A percentile compares a stretch with the other conserved stretches of the same genome.
Conservation (phyloP, 1,139 yeast genomes). For the Lodderomyces parapsilosis region DNA sequence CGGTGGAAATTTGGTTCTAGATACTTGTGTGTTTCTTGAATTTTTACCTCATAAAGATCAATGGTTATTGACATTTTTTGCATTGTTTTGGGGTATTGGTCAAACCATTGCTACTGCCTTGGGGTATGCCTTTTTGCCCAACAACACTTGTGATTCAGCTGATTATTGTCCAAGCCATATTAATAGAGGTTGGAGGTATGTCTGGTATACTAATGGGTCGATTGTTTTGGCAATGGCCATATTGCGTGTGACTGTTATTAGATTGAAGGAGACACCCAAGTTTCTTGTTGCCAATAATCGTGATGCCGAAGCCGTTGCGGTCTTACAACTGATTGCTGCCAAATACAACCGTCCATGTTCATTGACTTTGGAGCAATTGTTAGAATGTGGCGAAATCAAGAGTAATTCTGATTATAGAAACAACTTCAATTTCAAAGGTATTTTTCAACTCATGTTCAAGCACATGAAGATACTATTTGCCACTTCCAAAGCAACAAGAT, state of each 20-base stretch:
- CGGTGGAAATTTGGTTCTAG: conserved; percentile 63
- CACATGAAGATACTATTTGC: conserved; percentile 31
- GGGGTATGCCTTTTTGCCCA: conserved; percentile 57
- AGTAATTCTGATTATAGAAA: conserved; percentile 24
- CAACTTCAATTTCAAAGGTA: conserved; percentile 19
- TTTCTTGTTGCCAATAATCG: conserved; percentile 50
- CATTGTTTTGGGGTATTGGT: conserved; percentile 64
- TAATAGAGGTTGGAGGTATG: conserved; percentile 64
- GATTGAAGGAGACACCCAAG: conserved; percentile 58
- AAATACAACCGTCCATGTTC: conserved; percentile 43
- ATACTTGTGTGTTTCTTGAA: conserved; percentile 60
- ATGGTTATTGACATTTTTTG: conserved; percentile 55
- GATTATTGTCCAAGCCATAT: conserved; percentile 41
- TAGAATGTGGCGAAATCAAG: conserved; percentile 42
- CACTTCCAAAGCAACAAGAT: conserved; percentile 23
- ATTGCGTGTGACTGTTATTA: conserved; percentile 44
- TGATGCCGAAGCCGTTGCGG: conserved; percentile 49
- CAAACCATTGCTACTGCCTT: conserved; percentile 54
- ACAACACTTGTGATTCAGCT: conserved; percentile 39
- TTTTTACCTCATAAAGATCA: conserved; percentile 54
- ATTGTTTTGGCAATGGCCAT: conserved; percentile 51
- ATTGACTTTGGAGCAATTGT: conserved; percentile 45
- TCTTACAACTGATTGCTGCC: conserved; percentile 35
- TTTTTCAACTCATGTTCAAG: conserved; percentile 17
- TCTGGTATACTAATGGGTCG: conserved; percentile 53